Evolutionary conservation across 805 yeast species (phyloP), one percentile per base, ranked within the genome.

Genomic region (Candida ponderosae): DNA sequence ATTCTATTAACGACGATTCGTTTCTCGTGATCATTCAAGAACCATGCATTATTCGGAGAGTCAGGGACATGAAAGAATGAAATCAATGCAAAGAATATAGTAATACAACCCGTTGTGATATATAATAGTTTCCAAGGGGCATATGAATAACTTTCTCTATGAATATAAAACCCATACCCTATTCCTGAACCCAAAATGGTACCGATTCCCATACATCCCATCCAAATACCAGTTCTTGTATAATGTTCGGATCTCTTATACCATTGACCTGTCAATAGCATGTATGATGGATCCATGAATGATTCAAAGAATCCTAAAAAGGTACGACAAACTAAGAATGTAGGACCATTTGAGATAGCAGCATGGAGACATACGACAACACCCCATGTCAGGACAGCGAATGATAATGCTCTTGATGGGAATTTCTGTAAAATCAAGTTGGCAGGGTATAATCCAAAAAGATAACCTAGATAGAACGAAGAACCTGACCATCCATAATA

Each of bases 121-220:
- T 65, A 78, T 3, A 74, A 49, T 13, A 69, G 44, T 47, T 66
- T 71, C 83, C 83, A 79, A 3, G 74, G 55, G 4, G 48, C 60
- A 5, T 71, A 47, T 26, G 59, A 39, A 43, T 55, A 63, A 6
- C 37, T 30, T n/a, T 52, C 57, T 8, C 44, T 51, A 48, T 66
- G 54, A 1, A 34, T 36, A 41, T 60, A 51, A 33, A 68, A 46
- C 2, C 72, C 76, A 45, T 70, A 73, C 1, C 76, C 73, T 35
- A 73, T 69, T 10, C 62, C 62, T 14, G 66, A 65, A 14, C 77
- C 76, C 7, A 70, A 26, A 2, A 71, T 50, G 5, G 65, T 49
- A 11, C 76, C 76, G 16, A 65, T 44, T 8, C 75, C 75, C 18
- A 65, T 55, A 33, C 46, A 47, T 4, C 63, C 63, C 40, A 67